phyloP scores from a whole-genome alignment of 192 early-diverging fungal genomes.

The Coemansia erecta region DNA sequence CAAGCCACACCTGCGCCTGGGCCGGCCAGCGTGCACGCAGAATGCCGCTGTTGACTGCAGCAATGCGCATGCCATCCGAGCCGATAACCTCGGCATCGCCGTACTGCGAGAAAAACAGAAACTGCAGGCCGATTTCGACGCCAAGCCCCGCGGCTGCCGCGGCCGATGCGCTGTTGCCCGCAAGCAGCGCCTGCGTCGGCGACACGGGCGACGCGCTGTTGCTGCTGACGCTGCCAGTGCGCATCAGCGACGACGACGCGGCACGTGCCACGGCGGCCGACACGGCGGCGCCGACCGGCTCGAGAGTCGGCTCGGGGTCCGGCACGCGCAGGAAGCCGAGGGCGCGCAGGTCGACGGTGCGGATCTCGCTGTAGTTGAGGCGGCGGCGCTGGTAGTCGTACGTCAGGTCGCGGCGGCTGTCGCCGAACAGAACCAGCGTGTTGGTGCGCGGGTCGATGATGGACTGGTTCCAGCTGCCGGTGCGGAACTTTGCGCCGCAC shows the following conservation, averaged over 20 bases:
- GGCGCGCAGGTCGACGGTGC: slow-evolving; percentile 68
- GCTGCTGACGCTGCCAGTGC: slow-evolving; percentile 12
- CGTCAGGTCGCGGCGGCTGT: slow-evolving; percentile 61
- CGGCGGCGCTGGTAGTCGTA: slow-evolving; percentile 79
- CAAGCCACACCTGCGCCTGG: slow-evolving; percentile 43
- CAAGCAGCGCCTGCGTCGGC: background rate
- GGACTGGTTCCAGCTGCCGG: slow-evolving; percentile 79
- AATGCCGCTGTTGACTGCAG: slow-evolving; percentile 43
- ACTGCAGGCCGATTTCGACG: slow-evolving; percentile 45
- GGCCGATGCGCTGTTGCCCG: slow-evolving; percentile 3
- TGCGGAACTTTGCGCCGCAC: slow-evolving; percentile 65
- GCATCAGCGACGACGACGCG: slow-evolving; percentile 2
- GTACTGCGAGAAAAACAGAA: slow-evolving; percentile 44
- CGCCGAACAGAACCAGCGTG: slow-evolving; percentile 70
- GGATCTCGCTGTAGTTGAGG: slow-evolving; percentile 75
- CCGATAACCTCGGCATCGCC: slow-evolving; percentile 41
- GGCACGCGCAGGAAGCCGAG: slow-evolving; percentile 63
- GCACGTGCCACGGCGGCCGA: slow-evolving; percentile 23
- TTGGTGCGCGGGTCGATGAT: slow-evolving; percentile 63
- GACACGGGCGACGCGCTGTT: slow-evolving; percentile 1
- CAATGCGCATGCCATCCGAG: slow-evolving; percentile 24
- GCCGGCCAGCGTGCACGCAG: slow-evolving; percentile 48
- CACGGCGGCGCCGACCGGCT: slow-evolving; percentile 34
- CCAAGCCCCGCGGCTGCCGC: slow-evolving; percentile 10
- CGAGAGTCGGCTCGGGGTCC: slow-evolving; percentile 24